phyloP scores from a whole-genome alignment of 768 basidiomycete genomes.

The Filobasidium wieringae region DNA sequence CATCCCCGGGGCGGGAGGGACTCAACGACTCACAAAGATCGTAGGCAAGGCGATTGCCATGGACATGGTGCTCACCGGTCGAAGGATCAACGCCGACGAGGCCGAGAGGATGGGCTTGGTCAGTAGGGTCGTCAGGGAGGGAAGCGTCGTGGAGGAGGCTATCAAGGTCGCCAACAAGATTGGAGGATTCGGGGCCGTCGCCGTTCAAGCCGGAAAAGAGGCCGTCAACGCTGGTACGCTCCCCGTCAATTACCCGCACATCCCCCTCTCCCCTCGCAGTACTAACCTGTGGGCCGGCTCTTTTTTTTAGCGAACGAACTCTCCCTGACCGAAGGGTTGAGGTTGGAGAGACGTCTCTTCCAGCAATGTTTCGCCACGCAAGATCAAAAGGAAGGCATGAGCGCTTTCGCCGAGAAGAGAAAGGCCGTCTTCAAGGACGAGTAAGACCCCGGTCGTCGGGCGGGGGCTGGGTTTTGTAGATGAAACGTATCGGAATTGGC shows the following conservation, averaged over 20 bases:
- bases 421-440: conserved; percentile 67
- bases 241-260: not conserved
- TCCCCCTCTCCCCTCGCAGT: conserved; percentile 10
- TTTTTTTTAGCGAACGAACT: conserved; percentile 57
- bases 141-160: conserved; percentile 78
- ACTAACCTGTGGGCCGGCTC: not conserved
- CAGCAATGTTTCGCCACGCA: conserved; percentile 82
- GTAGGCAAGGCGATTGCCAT: conserved; percentile 89
- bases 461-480: not conserved
- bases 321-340: conserved; percentile 65
- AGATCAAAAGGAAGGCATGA: conserved; percentile 96
- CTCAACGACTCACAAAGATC: conserved; percentile 71
- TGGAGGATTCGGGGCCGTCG: conserved; percentile 67
- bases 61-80: conserved; percentile 86
- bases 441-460: conserved; percentile 17
- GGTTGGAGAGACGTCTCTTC: conserved; percentile 80
- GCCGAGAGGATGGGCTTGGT: conserved; percentile 81
- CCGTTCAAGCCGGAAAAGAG: conserved; percentile 79
- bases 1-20: conserved; percentile 89
- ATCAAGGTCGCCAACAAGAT: conserved; percentile 65
- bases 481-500: no score
- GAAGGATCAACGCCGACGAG: conserved; percentile 64
- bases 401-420: conserved; percentile 86
- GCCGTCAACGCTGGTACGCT: conserved; percentile 71
- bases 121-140: conserved; percentile 57